phyloP scores from a whole-genome alignment of 2,329 filamentous ascomycete genomes.

The Echinosphaeria canescens region DNA sequence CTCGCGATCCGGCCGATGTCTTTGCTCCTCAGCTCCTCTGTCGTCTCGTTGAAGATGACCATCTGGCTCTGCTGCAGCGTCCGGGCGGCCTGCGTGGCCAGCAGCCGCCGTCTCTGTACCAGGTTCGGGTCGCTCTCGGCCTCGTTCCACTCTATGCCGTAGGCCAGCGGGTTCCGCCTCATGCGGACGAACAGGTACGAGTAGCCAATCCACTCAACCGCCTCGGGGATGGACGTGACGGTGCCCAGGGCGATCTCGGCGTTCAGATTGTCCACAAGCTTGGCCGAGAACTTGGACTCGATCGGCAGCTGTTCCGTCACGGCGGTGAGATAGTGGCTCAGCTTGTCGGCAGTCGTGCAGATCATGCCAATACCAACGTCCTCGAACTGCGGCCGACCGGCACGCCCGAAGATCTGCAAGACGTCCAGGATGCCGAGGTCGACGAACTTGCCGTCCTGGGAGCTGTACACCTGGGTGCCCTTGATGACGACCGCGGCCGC shows the following conservation, averaged over 20 bases:
- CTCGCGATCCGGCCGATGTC: slow-evolving; percentile 93
- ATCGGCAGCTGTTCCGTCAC: slow-evolving; percentile 95
- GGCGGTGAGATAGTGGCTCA: slow-evolving; percentile 76
- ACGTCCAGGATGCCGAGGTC: slow-evolving; percentile 94
- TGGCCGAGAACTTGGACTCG: slow-evolving; percentile 86
- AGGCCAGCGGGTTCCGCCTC: slow-evolving; percentile 75
- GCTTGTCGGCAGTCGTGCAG: slow-evolving; percentile 84
- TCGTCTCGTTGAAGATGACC: slow-evolving; percentile 95
- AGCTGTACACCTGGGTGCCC: slow-evolving; percentile 90
- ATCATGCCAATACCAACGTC: slow-evolving; percentile 98
- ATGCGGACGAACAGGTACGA: slow-evolving; percentile 96
- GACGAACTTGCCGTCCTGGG: slow-evolving; percentile 89
- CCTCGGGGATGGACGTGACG: slow-evolving; percentile 83
- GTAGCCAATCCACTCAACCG: slow-evolving; percentile 93
- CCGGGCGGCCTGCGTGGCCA: slow-evolving; percentile 74
- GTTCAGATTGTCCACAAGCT: slow-evolving; percentile 90
- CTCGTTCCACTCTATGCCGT: slow-evolving; percentile 91
- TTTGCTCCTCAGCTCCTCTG: slow-evolving; percentile 82
- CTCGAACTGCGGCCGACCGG: slow-evolving; percentile 91
- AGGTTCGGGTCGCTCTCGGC: slow-evolving; percentile 72
- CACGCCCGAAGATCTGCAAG: slow-evolving; percentile 94
- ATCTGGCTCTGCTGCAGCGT: slow-evolving; percentile 87
- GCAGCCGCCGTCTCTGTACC: slow-evolving; percentile 62
- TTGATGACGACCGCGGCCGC: slow-evolving; percentile 96
- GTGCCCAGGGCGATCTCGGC: slow-evolving; percentile 88